These are phyloP conservation scores for Saturnispora hagleri DNA, from an alignment of 805 yeast genomes.

Conservation along the genomic window DNA sequence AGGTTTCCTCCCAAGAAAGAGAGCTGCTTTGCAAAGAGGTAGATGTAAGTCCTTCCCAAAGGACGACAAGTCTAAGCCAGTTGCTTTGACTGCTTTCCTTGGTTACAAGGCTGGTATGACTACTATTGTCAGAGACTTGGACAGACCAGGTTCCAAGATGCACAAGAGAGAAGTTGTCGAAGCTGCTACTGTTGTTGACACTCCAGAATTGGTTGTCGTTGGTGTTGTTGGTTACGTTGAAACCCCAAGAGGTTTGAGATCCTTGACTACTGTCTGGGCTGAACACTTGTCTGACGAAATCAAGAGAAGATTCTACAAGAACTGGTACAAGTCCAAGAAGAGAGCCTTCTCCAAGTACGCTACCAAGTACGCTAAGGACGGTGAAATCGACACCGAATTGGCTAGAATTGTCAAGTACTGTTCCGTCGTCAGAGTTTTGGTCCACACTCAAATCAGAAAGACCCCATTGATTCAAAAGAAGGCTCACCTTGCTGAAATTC, in stretches of 20 bases:
- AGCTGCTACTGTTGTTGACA: constrained; percentile 98
- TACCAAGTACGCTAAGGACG: constrained; percentile 91
- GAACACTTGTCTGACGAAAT: constrained; percentile 99
- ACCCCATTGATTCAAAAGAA: constrained; percentile 98
- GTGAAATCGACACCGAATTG: constrained; percentile 87
- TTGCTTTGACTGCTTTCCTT: constrained; percentile 97
- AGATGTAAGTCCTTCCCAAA: constrained; percentile 99
- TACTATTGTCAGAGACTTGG: constrained; percentile 99
- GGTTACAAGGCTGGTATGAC: constrained; percentile 99
- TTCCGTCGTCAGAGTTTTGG: constrained; percentile 96
- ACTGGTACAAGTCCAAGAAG: constrained; percentile 99
- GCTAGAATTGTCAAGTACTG: constrained; percentile 99
- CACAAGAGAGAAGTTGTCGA: constrained; percentile 99
- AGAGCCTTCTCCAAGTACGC: constrained; percentile 99
- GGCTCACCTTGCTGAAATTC: constrained; percentile 99
- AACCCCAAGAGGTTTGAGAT: constrained; percentile 99
- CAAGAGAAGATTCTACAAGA: constrained; percentile 99
- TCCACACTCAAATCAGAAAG: constrained; percentile 99
- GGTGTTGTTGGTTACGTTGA: constrained; percentile 99
- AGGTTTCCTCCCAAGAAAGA: constrained; percentile 99
- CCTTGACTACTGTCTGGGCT: constrained; percentile 99
- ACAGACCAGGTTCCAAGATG: constrained; percentile 99
- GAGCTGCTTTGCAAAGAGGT: constrained; percentile 97
- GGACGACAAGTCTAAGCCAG: constrained; percentile 96
- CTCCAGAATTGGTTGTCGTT: constrained; percentile 97